phyloP scores from a whole-genome alignment of 2,329 filamentous ascomycete genomes.

The Corynespora cassiicola region DNA sequence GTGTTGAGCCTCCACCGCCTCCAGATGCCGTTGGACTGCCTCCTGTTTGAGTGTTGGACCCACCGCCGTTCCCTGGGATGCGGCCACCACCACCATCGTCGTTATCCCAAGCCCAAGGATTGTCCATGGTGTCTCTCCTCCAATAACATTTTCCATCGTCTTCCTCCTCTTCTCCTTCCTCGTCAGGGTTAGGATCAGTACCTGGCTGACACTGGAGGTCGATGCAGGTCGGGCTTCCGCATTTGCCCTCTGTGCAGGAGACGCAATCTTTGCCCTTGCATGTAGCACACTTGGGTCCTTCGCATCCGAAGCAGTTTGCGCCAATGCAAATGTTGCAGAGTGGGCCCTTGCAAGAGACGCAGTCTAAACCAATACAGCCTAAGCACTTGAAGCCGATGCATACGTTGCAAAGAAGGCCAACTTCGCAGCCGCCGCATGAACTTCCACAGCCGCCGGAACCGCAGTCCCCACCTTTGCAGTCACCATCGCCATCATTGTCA shows the following conservation, averaged over 20 bases:
- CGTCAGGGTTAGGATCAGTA: conserved; percentile 2
- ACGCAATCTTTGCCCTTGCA: conserved; percentile 7
- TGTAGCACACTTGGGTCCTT: conserved; percentile 3
- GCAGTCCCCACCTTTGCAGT: conserved; percentile 6
- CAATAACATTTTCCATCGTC: not conserved
- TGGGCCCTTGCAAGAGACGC: conserved; percentile 8
- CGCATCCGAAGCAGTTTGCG: conserved; percentile 3
- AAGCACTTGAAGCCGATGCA: conserved; percentile 7
- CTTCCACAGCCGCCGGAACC: conserved; percentile 6
- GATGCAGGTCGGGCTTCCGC: conserved; percentile 5
- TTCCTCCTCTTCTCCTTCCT: conserved; percentile 4
- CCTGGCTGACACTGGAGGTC: conserved; percentile 8
- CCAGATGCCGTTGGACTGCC: no score
- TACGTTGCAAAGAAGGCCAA: conserved; percentile 6
- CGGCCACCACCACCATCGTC: not conserved
- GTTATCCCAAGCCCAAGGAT: not conserved
- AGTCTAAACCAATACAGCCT: conserved; percentile 2
- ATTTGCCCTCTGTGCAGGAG: conserved; percentile 6
- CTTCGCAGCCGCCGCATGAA: conserved; percentile 9
- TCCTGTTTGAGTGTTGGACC: not conserved
- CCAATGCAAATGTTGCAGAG: conserved; percentile 7
- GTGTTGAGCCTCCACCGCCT: not conserved
- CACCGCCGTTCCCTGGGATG: conserved; percentile 1
- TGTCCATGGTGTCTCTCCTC: not conserved
- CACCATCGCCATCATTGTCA: conserved; percentile 1